Evolutionary conservation across 805 yeast genomes (phyloP).

Genomic region (Lipomyces sp.): DNA sequence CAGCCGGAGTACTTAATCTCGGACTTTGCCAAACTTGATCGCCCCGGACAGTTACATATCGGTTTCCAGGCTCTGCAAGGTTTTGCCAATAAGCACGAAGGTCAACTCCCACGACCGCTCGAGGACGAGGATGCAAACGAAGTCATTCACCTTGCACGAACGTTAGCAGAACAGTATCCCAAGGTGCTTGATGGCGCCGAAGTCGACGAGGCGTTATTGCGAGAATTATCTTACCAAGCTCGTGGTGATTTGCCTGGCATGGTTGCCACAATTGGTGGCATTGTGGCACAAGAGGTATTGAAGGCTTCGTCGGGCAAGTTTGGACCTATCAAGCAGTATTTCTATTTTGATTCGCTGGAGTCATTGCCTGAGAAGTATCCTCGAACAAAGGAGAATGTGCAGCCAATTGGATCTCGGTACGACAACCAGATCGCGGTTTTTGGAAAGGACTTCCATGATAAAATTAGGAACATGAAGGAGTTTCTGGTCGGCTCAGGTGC

Average conservation of each 20-base stretch:
- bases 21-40: constrained; percentile 91
- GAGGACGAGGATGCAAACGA: constrained; percentile 71
- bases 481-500: constrained; percentile 98
- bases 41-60: constrained; percentile 84
- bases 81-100: constrained; percentile 60
- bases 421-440: constrained; percentile 95
- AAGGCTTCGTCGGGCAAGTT: constrained; percentile 95
- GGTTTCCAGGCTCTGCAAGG: constrained; percentile 87
- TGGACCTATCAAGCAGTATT: constrained; percentile 85
- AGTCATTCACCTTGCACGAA: constrained; percentile 55
- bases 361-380: constrained; percentile 64
- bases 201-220: constrained; percentile 62
- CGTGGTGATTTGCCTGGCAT: constrained; percentile 89
- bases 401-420: constrained; percentile 77
- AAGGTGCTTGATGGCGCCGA: constrained; percentile 52
- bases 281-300: constrained; percentile 93
- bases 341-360: constrained; percentile 92
- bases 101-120: constrained; percentile 71
- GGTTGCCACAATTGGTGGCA: constrained; percentile 87
- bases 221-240: constrained; percentile 76
- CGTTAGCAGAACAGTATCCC: constrained; percentile 58
- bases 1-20: constrained; percentile 76
- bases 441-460: constrained; percentile 73
- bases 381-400: constrained; percentile 63
- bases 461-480: constrained; percentile 70